Conservation (phyloP, 306 rosid species). For the Casuarina cunninghamiana region DNA sequence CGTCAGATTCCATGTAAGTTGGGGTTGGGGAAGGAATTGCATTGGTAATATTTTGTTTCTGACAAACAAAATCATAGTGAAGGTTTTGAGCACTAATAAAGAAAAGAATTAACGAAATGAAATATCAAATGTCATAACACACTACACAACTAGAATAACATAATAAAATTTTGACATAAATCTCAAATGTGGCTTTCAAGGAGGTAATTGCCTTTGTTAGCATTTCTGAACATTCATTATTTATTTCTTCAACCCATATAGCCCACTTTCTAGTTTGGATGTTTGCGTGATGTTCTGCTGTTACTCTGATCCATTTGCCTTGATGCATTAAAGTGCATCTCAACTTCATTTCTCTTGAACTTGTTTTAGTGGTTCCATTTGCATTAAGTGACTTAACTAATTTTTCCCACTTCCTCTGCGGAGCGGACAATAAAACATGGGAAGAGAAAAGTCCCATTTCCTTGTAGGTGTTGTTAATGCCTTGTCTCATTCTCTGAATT, state of each 20-base stretch:
- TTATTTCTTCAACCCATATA: neutral
- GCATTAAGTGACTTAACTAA: neutral
- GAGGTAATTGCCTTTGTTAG: neutral
- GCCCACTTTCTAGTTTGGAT: neutral
- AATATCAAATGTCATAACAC: neutral
- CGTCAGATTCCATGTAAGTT: conserved; percentile 97
- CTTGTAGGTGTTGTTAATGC: neutral
- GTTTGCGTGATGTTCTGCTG: neutral
- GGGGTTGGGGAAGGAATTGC: neutral
- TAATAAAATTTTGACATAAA: neutral
- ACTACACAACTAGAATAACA: neutral
- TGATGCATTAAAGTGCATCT: neutral
- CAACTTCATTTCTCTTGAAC: neutral
- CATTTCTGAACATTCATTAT: neutral
- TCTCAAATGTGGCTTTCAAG: neutral
- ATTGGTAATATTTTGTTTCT: neutral
- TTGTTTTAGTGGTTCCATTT: neutral
- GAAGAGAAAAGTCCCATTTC: neutral
- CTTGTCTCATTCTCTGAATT: neutral
- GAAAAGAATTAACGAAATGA: neutral
- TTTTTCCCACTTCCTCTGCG: neutral
- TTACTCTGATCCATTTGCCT: neutral
- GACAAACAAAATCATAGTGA: neutral
- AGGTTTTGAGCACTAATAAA: neutral
- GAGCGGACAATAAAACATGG: neutral